A percentile compares a stretch with the other conserved stretches of the same genome.
Conservation (phyloP, 2,329 filamentous ascomycete species). For the Xylariomycetidae sp. region DNA sequence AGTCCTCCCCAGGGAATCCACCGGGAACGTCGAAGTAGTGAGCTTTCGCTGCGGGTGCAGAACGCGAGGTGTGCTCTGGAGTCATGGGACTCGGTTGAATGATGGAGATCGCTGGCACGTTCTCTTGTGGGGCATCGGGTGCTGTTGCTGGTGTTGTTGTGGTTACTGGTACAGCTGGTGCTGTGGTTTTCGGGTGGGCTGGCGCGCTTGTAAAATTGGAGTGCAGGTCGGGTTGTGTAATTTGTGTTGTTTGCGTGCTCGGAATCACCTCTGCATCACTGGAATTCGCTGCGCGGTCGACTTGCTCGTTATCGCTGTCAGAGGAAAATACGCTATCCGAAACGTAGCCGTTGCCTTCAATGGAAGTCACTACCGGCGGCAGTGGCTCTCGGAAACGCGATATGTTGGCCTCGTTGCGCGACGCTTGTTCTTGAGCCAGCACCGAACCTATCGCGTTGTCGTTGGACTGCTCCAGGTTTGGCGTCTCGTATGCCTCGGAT, state of each 20-base stretch:
- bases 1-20: conserved; percentile 44
- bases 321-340: conserved; percentile 49
- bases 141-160: no score
- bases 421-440: conserved; percentile 46
- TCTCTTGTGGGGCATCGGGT: no score
- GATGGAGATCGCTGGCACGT: conserved; percentile 39
- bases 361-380: conserved; percentile 63
- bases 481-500: conserved; percentile 26
- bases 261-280: conserved; percentile 13
- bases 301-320: conserved; percentile 32
- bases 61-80: conserved; percentile 15
- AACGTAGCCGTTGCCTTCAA: conserved; percentile 58
- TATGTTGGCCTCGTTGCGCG: conserved; percentile 49
- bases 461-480: conserved; percentile 45
- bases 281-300: conserved; percentile 8
- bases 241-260: conserved; percentile 15
- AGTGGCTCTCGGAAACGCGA: conserved; percentile 57
- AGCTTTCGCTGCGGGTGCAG: conserved; percentile 9
- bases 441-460: conserved; percentile 54
- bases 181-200: conserved; percentile 10
- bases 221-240: conserved; percentile 13
- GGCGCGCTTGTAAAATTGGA: no score
- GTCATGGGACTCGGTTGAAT: conserved; percentile 36
- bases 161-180: no score
- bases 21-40: conserved; percentile 50